phyloP scores from a whole-genome alignment of 192 early-diverging fungal genomes.

The Jimgerdemannia flammicorona region DNA sequence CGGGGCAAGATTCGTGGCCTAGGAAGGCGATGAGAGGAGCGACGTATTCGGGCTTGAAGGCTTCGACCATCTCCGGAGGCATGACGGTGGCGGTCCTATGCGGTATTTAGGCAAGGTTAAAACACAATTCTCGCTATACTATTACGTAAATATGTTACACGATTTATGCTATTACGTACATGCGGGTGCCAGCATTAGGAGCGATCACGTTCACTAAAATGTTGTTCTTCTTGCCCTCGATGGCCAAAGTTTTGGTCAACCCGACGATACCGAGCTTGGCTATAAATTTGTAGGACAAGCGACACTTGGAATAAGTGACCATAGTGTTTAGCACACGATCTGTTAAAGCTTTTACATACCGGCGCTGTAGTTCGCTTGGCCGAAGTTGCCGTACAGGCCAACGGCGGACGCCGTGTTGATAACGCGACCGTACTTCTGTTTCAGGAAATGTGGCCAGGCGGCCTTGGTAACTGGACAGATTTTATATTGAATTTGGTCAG shows the following conservation, averaged over 20 bases:
- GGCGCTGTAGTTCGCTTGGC: slow-evolving; percentile 43
- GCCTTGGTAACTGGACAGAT: slow-evolving; percentile 65
- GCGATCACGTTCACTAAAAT: slow-evolving; percentile 95
- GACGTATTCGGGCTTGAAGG: slow-evolving; percentile 95
- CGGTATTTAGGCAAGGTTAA: too few species aligned
- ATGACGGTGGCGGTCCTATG: slow-evolving; percentile 83
- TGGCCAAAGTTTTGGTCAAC: slow-evolving; percentile 85
- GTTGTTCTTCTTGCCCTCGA: slow-evolving; percentile 88
- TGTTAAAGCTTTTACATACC: neutral
- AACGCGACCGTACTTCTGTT: slow-evolving; percentile 93
- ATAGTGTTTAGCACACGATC: neutral
- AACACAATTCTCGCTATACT: too few species aligned
- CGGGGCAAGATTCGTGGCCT: slow-evolving; percentile 71
- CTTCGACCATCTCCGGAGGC: slow-evolving; percentile 92
- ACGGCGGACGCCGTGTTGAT: slow-evolving; percentile 94
- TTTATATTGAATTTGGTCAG: neutral
- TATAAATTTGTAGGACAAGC: slow-evolving; percentile 79
- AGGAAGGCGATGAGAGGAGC: slow-evolving; percentile 92
- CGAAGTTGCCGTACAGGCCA: slow-evolving; percentile 92
- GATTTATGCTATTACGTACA: slow-evolving; percentile 34
- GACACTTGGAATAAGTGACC: neutral
- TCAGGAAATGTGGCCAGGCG: slow-evolving; percentile 92
- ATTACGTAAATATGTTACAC: too few species aligned
- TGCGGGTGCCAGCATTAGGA: slow-evolving; percentile 94
- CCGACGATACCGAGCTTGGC: slow-evolving; percentile 93